These are phyloP conservation scores for Inosperma sp. DNA, from an alignment of 768 basidiomycete genomes.

Conservation along the genomic window DNA sequence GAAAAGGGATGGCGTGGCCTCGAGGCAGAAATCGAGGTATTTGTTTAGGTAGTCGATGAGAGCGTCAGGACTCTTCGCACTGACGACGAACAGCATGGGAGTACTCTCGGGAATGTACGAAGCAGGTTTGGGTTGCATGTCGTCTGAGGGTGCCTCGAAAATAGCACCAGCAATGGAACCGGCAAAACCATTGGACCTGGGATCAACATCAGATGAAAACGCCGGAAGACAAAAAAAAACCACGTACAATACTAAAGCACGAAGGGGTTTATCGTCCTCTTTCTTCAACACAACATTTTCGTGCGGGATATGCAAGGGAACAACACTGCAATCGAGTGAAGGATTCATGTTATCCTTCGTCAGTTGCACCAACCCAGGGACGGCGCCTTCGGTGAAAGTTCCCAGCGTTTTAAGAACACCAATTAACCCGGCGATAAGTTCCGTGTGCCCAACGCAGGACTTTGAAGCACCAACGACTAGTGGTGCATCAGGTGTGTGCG, in stretches of 20 bases:
- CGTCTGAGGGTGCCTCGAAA: constrained; percentile 26
- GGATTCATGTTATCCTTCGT: constrained; percentile 30
- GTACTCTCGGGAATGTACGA: constrained; percentile 14
- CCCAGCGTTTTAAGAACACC: constrained; percentile 30
- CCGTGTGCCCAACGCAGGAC: constrained; percentile 33
- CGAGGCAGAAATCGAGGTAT: constrained; percentile 31
- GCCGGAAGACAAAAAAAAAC: not conserved
- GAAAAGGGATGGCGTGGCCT: constrained; percentile 22
- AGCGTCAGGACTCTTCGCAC: constrained; percentile 31
- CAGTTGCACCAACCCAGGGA: constrained; percentile 32
- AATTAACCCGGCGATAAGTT: constrained; percentile 30
- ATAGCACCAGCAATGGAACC: constrained; percentile 33
- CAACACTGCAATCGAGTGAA: constrained; percentile 27
- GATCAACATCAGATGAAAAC: constrained; percentile 2
- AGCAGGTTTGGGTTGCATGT: constrained; percentile 13
- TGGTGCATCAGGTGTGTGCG: constrained; percentile 28
- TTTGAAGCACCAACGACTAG: constrained; percentile 33
- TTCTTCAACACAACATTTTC: constrained; percentile 19
- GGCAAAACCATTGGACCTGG: constrained; percentile 34
- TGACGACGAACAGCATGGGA: constrained; percentile 31
- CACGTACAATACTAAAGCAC: constrained; percentile 30
- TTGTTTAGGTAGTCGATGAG: constrained; percentile 26
- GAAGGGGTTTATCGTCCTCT: constrained; percentile 17
- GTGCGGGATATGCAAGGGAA: constrained; percentile 29
- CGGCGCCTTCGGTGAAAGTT: constrained; percentile 22